phyloP scores from a whole-genome alignment of 108 stramenopile species.

The Skeletonema costatum region DNA sequence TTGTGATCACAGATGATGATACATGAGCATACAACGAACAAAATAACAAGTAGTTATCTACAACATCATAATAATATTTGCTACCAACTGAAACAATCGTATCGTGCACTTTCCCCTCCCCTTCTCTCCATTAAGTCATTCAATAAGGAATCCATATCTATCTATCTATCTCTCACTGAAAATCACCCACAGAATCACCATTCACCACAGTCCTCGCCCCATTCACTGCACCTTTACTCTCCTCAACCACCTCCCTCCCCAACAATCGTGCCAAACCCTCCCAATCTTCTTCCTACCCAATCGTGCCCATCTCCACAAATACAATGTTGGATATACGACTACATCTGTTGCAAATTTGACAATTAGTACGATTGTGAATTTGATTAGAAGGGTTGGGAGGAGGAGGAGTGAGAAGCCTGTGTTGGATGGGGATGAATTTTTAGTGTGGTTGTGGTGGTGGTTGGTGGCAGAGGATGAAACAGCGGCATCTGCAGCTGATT shows the following conservation, averaged over 20 bases:
- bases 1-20: too few species aligned
- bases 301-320: conserved; percentile 54
- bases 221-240: not conserved
- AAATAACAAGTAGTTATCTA: too few species aligned
- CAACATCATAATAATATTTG: too few species aligned
- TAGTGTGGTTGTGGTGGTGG: not conserved
- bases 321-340: conserved; percentile 64
- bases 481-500: not conserved
- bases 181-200: not conserved
- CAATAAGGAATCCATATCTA: too few species aligned
- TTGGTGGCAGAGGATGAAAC: not conserved
- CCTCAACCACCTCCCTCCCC: not conserved
- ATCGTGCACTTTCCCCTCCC: too few species aligned
- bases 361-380: conserved; percentile 65
- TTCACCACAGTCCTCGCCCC: not conserved
- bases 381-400: conserved; percentile 43
- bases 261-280: conserved; percentile 1
- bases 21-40: too few species aligned
- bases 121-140: too few species aligned
- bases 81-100: too few species aligned
- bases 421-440: not conserved
- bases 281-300: conserved; percentile 51
- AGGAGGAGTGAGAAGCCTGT: conserved; percentile 8
- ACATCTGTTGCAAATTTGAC: conserved; percentile 75
- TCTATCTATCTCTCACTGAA: too few species aligned